Evolutionary conservation across 1,139 yeast genomes (phyloP), one percentile per base, ranked within the genome.

Genomic region (Suhomyces bokatorum): DNA sequence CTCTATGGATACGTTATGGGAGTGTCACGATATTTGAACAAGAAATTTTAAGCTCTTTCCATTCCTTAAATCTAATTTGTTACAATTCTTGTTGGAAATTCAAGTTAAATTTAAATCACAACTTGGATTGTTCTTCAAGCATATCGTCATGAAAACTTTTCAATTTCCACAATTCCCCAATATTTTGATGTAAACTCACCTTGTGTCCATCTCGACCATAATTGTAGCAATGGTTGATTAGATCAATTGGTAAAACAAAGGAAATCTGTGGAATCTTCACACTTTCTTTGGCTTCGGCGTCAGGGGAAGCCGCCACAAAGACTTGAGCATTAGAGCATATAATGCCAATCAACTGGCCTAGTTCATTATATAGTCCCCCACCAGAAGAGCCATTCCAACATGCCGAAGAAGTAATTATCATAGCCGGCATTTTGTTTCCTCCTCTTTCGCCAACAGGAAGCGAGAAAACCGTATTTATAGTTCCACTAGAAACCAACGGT

Each of bases 381-480:
- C 91, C 91, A 1, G 87, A 81, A 2, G 89, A 83, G 0, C 91
- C 91, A 54, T 84, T 83, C 88, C 89, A 85, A 60, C 89, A 84
- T 10, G 82, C 73, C 0, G 87, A 76, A 0, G 87, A 76, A 0
- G 81, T 69, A 0, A 83, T 64, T 1, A 81, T 53, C 62, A 85
- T 59, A 0, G 75, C 46, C 6, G 40, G 35, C 13, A 31, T n/a
- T 11, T 12, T n/a, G 8, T 29, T 17, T 13, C 13, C 10, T 1
- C 15, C 33, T 10, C 17, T 28, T 29, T 28, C 39, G 1, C 43
- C 39, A 2, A 55, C 40, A 1, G 57, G 57, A 22, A 60, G 42
- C 4, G 40, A 27, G 22, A 58, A 49, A 6, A 52, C 56, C 17
- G 69, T 57, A 14, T 76, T 67, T 8, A 80, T 60, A 7, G 61